Conservation (phyloP, 2,329 filamentous ascomycete species). For the Ceratocystis cacaofunesta region DNA sequence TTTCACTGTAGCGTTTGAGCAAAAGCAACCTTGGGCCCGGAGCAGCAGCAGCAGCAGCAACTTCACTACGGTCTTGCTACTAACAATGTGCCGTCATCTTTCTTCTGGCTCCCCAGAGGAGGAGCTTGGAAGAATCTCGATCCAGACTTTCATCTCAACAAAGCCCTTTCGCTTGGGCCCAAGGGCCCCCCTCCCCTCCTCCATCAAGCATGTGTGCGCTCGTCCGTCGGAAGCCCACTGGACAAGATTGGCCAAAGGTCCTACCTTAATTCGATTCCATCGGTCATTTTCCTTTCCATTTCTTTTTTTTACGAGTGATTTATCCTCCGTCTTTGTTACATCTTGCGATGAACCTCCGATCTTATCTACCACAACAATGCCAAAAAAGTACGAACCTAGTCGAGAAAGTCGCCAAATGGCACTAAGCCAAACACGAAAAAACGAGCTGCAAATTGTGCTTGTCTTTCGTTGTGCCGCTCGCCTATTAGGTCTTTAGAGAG, state of each 20-base stretch:
- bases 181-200: background rate
- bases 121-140: background rate
- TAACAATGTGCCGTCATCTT: background rate
- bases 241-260: background rate
- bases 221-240: background rate
- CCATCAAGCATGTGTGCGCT: background rate
- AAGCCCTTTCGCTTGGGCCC: background rate
- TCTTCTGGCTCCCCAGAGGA: background rate
- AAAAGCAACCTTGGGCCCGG: background rate
- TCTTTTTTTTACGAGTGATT: background rate
- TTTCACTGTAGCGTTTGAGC: background rate
- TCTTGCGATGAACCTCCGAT: background rate
- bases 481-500: no score
- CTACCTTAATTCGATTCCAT: conserved; percentile 2
- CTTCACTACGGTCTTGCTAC: background rate
- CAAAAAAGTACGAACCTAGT: no score
- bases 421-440: background rate
- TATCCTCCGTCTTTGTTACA: background rate
- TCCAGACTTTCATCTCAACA: background rate
- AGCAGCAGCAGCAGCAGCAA: no score
- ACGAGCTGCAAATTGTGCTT: background rate
- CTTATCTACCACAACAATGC: background rate
- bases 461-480: no score
- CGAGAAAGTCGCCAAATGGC: no score
- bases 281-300: background rate